A percentile compares a stretch with the other conserved stretches of the same genome.
Evolutionary conservation across 2,329 filamentous ascomycete genomes (phyloP).

Genomic region (Fulvia fulva): DNA sequence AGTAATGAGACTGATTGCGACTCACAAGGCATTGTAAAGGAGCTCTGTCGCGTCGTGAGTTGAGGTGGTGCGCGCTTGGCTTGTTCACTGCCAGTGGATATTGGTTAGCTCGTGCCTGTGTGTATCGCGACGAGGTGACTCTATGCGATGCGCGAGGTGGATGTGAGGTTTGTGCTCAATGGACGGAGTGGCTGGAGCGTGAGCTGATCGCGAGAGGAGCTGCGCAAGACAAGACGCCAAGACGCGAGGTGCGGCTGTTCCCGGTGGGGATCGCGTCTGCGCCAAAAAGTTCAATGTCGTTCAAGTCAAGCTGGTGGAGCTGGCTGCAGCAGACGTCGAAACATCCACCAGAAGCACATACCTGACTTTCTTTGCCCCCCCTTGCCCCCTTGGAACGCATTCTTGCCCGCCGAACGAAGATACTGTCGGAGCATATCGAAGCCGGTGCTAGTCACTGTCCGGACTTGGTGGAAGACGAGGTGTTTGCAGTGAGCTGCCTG

Average conservation of each 20-base stretch:
- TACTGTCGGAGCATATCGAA: background rate
- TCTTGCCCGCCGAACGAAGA: background rate
- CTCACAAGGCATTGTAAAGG: slow-evolving; percentile 8
- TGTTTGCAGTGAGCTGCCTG: slow-evolving; percentile 5
- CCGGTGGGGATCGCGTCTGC: background rate
- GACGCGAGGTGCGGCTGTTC: background rate
- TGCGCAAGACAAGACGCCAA: background rate
- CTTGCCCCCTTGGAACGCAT: background rate
- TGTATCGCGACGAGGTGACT: background rate
- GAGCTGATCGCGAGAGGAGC: background rate
- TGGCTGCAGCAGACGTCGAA: background rate
- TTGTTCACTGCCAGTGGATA: too few relatives aligned
- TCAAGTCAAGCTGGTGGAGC: background rate
- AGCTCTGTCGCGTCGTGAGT: slow-evolving; percentile 2
- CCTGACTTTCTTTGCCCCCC: background rate
- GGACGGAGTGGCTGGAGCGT: background rate
- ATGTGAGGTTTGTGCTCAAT: background rate
- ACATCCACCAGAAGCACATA: background rate
- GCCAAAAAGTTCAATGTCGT: background rate
- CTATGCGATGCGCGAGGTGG: background rate
- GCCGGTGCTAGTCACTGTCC: slow-evolving; percentile 1
- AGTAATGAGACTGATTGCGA: background rate
- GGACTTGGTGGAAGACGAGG: background rate
- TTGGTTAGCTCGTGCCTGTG: background rate
- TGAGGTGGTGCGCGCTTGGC: background rate